Evolutionary conservation across 139 green algal species (phyloP), one percentile per base, ranked within the genome.

Genomic region (Chlamydomonas sphaeroides): DNA sequence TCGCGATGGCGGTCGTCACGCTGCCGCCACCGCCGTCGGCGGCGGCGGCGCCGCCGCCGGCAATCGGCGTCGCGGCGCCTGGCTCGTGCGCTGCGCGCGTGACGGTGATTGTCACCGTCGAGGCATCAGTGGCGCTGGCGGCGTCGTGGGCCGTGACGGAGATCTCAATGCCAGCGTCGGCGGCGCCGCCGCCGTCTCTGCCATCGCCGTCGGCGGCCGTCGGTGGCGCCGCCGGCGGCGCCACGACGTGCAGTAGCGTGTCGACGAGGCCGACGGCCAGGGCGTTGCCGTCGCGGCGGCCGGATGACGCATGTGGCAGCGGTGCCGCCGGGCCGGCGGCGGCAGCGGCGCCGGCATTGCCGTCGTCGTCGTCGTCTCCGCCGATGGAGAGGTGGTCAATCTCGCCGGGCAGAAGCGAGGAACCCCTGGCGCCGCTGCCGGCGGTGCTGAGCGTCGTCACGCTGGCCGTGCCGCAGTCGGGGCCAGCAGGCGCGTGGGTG

Each of bases 1-100:
- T 82, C 21, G 75, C 75, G 14, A 65, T 72, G 28, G 75, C 75
- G 20, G 75, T 82, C 21, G 75, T 82, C 30, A 82, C n/a, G 75
- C 42, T 82, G 21, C 75, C 62, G 32, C 18, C 63, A n/a, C 10
- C 61, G 61, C 59, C 33, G 25, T 3, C 38, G 3, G 25, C 38
- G 21, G 38, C 65, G 2, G 38, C 39, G 5, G 72, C 72, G 30
- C 1, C 38, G 59, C 1, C 36, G 56, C 0, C 49, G 49, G 15
- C 0, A n/a, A 26, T n/a, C 2, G 45, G 48, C 5, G n/a, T 18
- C 45, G 45, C n/a, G 0, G 45, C 45, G 35, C 23, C 57, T 28
- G 5, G 56, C 28, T 21, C 56, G 23, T 17, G 21, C 28, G 56
- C 30, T n/a, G 74, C 30, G 7, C 62, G 75, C 3, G 61, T 82